Evolutionary conservation across 352 stramenopile species (phyloP), one percentile per base, ranked within the genome.

Genomic region (Phytophthora crassamura): DNA sequence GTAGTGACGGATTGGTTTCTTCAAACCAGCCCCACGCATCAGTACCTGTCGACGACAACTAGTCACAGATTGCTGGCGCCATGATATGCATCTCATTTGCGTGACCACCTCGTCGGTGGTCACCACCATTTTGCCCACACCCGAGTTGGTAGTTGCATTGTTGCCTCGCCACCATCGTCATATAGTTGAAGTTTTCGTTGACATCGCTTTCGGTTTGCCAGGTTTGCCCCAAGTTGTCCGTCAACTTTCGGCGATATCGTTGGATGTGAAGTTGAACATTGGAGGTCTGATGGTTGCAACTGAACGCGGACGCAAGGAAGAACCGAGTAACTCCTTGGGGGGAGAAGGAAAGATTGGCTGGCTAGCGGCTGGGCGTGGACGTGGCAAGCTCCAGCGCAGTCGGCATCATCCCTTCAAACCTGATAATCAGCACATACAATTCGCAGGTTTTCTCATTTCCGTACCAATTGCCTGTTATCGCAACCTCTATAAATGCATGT

Each of bases 311-410:
- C 68, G 39, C 36, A 16, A 68, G 52, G 46, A 72, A 63, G 45
- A 58, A 69, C 45, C 50, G n/a, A 60, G 59, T 56, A 77, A 74
- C 51, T 43, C 73, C 45, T 69, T 39, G 46, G 10, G 28, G 46
- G 39, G 67, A 68, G 63, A 68, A 71, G 63, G 70, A 70, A 77
- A 77, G 64, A 77, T 77, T 76, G 68, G 64, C 68, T 77, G 69
- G 69, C 57, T 69, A 64, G 49, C 58, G 64, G 53, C 30, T 63
- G 64, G 50, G 64, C 52, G 67, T 75, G 67, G 67, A 72, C 67
- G 67, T 75, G 67, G 62, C 67, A 47, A 66, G 57, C 55, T 50
- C 40, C 43, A 32, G 30, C 59, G 22, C 41, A 18, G 48, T 11
- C 30, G 18, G 14, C 46, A 30, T 50, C 11, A 15, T 8, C 35